Conservation (phyloP, 1,284 basidiomycete species). For the Moesziomyces sp. region DNA sequence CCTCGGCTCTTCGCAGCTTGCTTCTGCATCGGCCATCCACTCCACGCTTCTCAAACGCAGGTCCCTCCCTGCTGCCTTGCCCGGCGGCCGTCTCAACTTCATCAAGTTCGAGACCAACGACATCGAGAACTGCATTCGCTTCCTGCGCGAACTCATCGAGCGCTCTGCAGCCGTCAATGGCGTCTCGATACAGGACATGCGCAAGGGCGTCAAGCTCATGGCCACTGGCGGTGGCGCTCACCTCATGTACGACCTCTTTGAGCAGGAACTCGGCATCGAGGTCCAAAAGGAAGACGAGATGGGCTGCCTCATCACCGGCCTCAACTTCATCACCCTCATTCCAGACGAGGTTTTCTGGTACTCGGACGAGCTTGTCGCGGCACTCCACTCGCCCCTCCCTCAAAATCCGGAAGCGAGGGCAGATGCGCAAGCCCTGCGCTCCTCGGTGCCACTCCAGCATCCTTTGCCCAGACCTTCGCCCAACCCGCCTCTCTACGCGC, state of each 20-base stretch:
- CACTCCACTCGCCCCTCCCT: constrained; percentile 51
- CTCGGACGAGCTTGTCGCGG: constrained; percentile 88
- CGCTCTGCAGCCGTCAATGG: constrained; percentile 87
- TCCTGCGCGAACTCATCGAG: constrained; percentile 87
- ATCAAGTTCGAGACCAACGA: constrained; percentile 94
- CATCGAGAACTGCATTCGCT: constrained; percentile 82
- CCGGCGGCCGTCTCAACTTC: constrained; percentile 97
- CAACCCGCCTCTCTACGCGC: constrained; percentile 87
- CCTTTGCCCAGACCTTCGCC: constrained; percentile 88
- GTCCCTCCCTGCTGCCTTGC: constrained; percentile 59
- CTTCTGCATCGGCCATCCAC: constrained; percentile 49
- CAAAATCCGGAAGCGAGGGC: constrained; percentile 38
- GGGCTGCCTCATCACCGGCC: constrained; percentile 95
- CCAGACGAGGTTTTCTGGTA: constrained; percentile 99
- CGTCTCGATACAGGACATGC: constrained; percentile 90
- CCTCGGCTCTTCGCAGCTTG: constrained; percentile 29
- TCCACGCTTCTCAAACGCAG: constrained; percentile 57
- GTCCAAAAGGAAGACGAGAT: constrained; percentile 94
- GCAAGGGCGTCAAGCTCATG: constrained; percentile 92
- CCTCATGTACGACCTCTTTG: constrained; percentile 87
- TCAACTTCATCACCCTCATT: constrained; percentile 95
- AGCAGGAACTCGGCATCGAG: constrained; percentile 81
- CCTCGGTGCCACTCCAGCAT: constrained; percentile 48
- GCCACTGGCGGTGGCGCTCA: constrained; percentile 98
- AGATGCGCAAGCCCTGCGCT: constrained; percentile 47